Base-by-base conservation (phyloP, 2,329 filamentous ascomycete genomes). In the Zalaria sp. region DNA sequence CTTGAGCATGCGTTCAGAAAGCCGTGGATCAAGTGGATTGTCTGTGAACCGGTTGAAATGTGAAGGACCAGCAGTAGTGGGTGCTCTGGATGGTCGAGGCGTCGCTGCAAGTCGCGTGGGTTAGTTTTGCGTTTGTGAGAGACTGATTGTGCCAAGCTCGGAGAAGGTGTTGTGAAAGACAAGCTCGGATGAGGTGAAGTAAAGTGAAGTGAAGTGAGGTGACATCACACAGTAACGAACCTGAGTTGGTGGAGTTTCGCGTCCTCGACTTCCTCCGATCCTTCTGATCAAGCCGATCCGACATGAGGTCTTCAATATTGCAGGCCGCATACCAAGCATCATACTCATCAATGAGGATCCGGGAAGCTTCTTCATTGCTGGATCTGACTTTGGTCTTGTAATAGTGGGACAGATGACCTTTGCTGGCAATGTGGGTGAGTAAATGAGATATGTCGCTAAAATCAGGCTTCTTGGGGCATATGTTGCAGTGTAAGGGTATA, bases 361-460 rank as follows among this genome's bases (percentile, higher is more conserved):
- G 69, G n/a, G 81, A 77, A n/a, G 65, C 64, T 4, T 46, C 40
- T n/a, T 69, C 60, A 46, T 93, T 82, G 37, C 74, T 70, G 41
- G 77, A 72, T 43, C 75, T 76, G 49, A 94, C 75, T 53, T 85
- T 80, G 40, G 86, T 72, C 54, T 85, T 86, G 65, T 88, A 93
- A 53, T 84, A 79, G 57, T 85, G 75, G 45, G 86, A 79, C 29
- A 95, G 68, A 58, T 96, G 89, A n/a, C 83, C 82, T 58, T 95
- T 95, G 49, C 88, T 95, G 45, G 83, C 78, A 47, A 95, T 77
- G 57, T 96, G 89, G 8, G 89, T 96, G 56, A 96, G 75, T 32
- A 95, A 69, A 60, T 95, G 89, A 29, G 88, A 94, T 36, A 87
- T 71, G 61, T 96, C 89, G 43, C 86, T 93, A 64, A 95, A 95